Base-by-base conservation (phyloP, 169 alveolate species). In the Babesia gibsoni region DNA sequence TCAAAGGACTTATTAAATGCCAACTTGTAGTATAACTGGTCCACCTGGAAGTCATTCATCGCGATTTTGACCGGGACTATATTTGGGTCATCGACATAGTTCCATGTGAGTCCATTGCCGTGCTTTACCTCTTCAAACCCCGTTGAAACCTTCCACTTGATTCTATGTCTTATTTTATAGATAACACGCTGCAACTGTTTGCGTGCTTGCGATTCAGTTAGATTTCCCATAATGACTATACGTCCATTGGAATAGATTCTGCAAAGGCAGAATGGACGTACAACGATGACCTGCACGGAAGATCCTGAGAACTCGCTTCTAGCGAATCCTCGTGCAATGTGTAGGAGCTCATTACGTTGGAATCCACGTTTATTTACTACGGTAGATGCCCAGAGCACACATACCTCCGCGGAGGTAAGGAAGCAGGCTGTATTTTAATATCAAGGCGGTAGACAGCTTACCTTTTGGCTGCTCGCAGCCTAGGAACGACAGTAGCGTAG, bases 371-470 rank as follows among this genome's bases (percentile, higher is more conserved):
- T 52, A 23, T 57, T 52, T 35, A 68, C 75, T 23, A 64, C 14
- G 22, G 73, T 54, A 0, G 88, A 79, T 23, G 83, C 83, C 88
- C 88, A 79, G 9, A 70, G 12, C 27, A 79, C 88, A 20, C 61
- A 42, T 20, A 69, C 63, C 35, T 59, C 73, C 16, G 88, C 43
- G 18, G 63, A 18, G 22, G 52, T 16, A 2, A 79, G 48, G 33
- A 46, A 42, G 33, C 29, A 20, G 27, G 32, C 81, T 66, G 56
- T 29, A 23, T 0, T 18, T 50, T 5, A 8, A 10, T 29, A 20
- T 14, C 50, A 18, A 7, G n/a, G 9, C 4, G 23, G 12, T n/a
- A 6, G 18, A 27, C 20, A 22, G 30, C 72, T 23, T 29, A 72
- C 83, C 73, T 50, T 12, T 30, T 1, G 72, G 66, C 35, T 59